These are phyloP conservation scores for Mortierella sp. DNA, from an alignment of 371 early-diverging fungal genomes.

Conservation along the genomic window DNA sequence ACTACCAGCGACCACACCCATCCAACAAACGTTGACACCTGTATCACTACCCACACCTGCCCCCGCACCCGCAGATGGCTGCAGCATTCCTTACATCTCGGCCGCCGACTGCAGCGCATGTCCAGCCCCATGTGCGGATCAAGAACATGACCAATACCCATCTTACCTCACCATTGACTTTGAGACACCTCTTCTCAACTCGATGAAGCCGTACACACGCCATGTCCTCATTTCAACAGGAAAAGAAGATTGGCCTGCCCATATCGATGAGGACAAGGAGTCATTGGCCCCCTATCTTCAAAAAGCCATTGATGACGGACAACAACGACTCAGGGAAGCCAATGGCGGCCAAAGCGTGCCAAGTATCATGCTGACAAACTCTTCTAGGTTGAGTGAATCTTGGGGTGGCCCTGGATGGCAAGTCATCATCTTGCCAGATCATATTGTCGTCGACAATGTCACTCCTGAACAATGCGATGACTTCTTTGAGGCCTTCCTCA, in stretches of 20 bases:
- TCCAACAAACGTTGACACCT: too few relatives aligned
- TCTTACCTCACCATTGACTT: slow-evolving; percentile 72
- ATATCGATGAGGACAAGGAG: slow-evolving; percentile 67
- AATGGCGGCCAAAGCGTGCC: slow-evolving; percentile 26
- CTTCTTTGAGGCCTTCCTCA: slow-evolving; percentile 61
- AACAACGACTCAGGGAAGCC: slow-evolving; percentile 20
- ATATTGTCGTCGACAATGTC: slow-evolving; percentile 66
- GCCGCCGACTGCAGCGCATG: slow-evolving; percentile 57
- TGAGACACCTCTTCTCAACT: slow-evolving; percentile 61
- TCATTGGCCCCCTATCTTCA: slow-evolving; percentile 55
- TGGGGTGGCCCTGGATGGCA: slow-evolving; percentile 52
- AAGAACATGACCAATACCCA: slow-evolving; percentile 72
- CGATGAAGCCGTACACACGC: slow-evolving; percentile 77
- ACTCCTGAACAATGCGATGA: slow-evolving; percentile 59
- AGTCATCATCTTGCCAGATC: slow-evolving; percentile 64
- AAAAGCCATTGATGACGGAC: slow-evolving; percentile 35
- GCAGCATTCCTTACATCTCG: slow-evolving; percentile 39
- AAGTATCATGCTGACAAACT: slow-evolving; percentile 62
- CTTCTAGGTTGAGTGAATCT: slow-evolving; percentile 46
- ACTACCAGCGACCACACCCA: too few relatives aligned
- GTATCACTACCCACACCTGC: too few relatives aligned
- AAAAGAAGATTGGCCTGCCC: slow-evolving; percentile 67
- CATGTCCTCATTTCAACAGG: slow-evolving; percentile 78
- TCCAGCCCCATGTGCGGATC: slow-evolving; percentile 56
- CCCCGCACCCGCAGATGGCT: not conserved